Base-by-base conservation (phyloP, 2,329 filamentous ascomycete genomes). In the Sporothrix brasiliensis region DNA sequence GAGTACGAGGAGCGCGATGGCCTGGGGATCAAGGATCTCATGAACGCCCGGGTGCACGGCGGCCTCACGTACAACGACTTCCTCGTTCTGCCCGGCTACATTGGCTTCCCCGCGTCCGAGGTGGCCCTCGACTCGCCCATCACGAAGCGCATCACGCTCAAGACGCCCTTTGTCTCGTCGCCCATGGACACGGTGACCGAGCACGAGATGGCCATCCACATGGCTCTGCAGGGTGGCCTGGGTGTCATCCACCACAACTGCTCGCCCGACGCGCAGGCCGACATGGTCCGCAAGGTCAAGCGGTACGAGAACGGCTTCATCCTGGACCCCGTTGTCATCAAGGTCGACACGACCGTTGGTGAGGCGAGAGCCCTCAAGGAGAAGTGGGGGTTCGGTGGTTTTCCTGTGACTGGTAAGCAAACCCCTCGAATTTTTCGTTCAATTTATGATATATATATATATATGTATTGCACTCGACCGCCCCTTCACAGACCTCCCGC, bases 101-200 rank as follows among this genome's bases (percentile, higher is more conserved):
- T 99, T 83, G 95, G 94, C 81, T 99, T 99, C 83, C 89, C 95
- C 74, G 95, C 96, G 77, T 93, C 92, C 67, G 91, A 92, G 74
- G 95, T 98, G 75, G 83, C 83, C 65, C 90, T 99, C 73, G 95
- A 98, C 76, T 93, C 94, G 49, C 93, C 93, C 71, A 87, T 99
- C 77, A 99, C 95, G 76, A 97, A 96, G 88, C 90, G 93, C 78
- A 97, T 99, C 82, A 89, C 92, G 49, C 87, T 99, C 80, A 99
- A 97, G 88, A 96, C 94, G 7, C 95, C 95, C 72, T 94, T 99
- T 78, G 88, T 98, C 75, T 99, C 95, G 61, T 98, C 95, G 52
- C 95, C 96, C 77, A 99, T 99, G 95, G 95, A 99, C 84, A 99
- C 95, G 11, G 95, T 99, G 80, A 99, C 96, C 56, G 95, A 99